phyloP scores from a whole-genome alignment of 352 stramenopile genomes.

The Pythium chondricola region DNA sequence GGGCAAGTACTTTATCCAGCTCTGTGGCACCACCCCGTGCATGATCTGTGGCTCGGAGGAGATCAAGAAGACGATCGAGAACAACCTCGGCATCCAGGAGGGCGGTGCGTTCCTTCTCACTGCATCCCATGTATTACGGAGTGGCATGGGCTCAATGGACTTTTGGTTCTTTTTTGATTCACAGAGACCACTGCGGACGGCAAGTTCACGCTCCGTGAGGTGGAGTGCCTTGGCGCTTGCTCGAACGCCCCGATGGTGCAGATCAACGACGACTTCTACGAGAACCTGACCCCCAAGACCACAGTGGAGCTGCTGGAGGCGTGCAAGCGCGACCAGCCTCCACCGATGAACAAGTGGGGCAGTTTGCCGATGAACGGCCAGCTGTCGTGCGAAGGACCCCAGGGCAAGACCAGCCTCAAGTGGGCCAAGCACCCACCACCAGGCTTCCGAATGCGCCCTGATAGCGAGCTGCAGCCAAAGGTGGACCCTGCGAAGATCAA shows the following conservation, averaged over 20 bases:
- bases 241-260: conserved; percentile 99
- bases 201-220: conserved; percentile 94
- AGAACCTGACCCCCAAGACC: conserved; percentile 98
- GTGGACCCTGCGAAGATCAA: conserved; percentile 92
- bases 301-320: conserved; percentile 95
- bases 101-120: conserved; percentile 46
- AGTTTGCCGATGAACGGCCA: conserved; percentile 99
- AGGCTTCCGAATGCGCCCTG: conserved; percentile 88
- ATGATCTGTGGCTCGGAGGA: conserved; percentile 99
- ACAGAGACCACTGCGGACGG: conserved; percentile 75
- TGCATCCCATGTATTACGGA: neutral
- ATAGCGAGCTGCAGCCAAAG: conserved; percentile 90
- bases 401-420: conserved; percentile 93
- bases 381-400: conserved; percentile 96
- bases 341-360: conserved; percentile 97
- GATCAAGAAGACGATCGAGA: conserved; percentile 98
- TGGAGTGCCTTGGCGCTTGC: conserved; percentile 99
- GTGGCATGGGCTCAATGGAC: neutral
- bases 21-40: conserved; percentile 99
- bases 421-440: conserved; percentile 80
- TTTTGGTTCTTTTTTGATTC: conserved; percentile 4
- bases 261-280: conserved; percentile 99
- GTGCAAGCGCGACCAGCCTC: conserved; percentile 92
- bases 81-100: conserved; percentile 97
- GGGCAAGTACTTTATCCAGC: conserved; percentile 94